Percentiles rank a stretch among this genome's conserved stretches.
Conservation (phyloP, 1,139 yeast species). For the Yamadazyma trypodendri region DNA sequence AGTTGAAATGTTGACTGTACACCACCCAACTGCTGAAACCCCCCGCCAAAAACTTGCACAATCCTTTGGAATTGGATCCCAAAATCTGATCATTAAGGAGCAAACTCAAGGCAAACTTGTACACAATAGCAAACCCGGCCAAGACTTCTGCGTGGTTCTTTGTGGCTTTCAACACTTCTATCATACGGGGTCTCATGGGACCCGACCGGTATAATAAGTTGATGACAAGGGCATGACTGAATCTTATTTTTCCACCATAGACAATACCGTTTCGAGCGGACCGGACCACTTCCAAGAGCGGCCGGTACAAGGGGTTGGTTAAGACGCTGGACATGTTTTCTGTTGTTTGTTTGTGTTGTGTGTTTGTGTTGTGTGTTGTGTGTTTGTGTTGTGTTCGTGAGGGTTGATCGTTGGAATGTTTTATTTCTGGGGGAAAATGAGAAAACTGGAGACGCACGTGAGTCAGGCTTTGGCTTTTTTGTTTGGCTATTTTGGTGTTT, state of each 20-base stretch:
- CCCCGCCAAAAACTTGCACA: constrained; percentile 59
- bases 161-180: constrained; percentile 56
- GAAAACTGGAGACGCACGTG: constrained; percentile 1
- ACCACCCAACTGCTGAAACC: constrained; percentile 62
- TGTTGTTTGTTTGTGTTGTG: background rate
- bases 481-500: background rate
- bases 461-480: background rate
- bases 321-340: constrained; percentile 14
- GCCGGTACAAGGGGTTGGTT: constrained; percentile 33
- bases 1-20: constrained; percentile 56
- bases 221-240: constrained; percentile 72
- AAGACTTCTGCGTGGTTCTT: constrained; percentile 65
- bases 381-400: background rate
- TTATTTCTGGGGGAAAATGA: background rate
- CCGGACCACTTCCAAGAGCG: constrained; percentile 38
- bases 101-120: constrained; percentile 41
- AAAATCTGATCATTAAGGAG: constrained; percentile 34
- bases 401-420: background rate
- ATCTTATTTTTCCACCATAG: constrained; percentile 73
- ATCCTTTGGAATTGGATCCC: constrained; percentile 29
- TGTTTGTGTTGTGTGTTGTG: background rate
- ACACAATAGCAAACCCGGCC: constrained; percentile 65
- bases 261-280: constrained; percentile 55
- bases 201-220: constrained; percentile 54
- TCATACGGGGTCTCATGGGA: constrained; percentile 46